Evolutionary conservation across 2,329 filamentous ascomycete genomes (phyloP).

Genomic region (Fusarium ambrosium): DNA sequence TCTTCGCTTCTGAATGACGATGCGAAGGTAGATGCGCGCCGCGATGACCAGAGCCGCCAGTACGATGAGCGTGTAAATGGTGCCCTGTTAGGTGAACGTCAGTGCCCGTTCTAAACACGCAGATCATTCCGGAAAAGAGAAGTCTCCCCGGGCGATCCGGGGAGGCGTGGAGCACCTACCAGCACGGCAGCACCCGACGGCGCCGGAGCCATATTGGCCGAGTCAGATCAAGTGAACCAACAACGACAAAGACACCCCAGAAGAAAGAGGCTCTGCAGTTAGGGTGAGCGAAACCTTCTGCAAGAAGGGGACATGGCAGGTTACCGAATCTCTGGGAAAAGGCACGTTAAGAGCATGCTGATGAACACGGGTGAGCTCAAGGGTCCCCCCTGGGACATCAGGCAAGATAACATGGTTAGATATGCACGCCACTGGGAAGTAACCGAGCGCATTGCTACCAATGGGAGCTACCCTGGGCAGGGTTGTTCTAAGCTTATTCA

Average conservation of each 20-base stretch:
- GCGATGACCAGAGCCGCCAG: neutral
- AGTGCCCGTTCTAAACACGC: neutral
- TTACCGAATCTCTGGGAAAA: neutral
- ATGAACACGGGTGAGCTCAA: neutral
- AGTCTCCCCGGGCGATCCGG: neutral
- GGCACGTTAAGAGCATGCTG: neutral
- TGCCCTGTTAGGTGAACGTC: neutral
- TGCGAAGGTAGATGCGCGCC: neutral
- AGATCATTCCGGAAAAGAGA: neutral
- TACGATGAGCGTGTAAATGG: conserved; percentile 10
- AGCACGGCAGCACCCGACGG: conserved; percentile 11
- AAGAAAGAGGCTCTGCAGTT: neutral
- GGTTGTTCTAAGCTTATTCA: neutral
- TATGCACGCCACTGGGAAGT: neutral
- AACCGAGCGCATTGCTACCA: neutral
- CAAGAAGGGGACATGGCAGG: neutral
- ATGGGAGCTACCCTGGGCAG: neutral
- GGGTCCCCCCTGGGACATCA: neutral
- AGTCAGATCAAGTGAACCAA: neutral
- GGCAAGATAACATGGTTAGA: neutral
- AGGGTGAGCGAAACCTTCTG: neutral
- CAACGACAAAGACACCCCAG: neutral
- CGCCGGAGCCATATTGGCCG: conserved; percentile 2
- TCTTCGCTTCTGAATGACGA: neutral
- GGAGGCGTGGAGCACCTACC: neutral